These are phyloP conservation scores for Solanum neorickii DNA, from an alignment of 257 asterid genomes.

Conservation along the genomic window DNA sequence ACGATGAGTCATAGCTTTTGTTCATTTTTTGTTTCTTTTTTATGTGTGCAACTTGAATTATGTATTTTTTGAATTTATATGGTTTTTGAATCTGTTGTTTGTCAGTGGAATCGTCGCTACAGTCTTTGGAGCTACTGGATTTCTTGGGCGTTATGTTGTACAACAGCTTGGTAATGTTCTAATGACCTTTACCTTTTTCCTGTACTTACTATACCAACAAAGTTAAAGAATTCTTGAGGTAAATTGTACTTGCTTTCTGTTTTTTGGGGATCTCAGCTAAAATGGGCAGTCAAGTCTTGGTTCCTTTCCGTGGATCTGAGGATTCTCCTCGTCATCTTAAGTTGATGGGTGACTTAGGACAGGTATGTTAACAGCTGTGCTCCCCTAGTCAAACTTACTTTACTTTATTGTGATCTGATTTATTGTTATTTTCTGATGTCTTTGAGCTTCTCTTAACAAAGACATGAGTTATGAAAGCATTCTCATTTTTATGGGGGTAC, in stretches of 20 bases:
- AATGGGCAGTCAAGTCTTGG: constrained; percentile 93
- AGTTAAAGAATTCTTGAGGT: background rate
- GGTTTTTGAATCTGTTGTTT: constrained; percentile 5
- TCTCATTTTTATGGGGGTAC: background rate
- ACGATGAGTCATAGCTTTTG: background rate
- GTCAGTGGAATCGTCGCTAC: constrained; percentile 89
- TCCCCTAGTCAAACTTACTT: background rate
- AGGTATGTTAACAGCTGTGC: constrained; percentile 32
- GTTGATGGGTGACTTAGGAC: constrained; percentile 98
- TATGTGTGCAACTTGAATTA: background rate
- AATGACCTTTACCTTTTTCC: background rate
- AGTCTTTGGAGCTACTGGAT: constrained; percentile 98
- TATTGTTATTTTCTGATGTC: background rate
- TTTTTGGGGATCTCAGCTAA: constrained; percentile 43
- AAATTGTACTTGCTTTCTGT: background rate
- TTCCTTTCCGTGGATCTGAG: constrained; percentile 95
- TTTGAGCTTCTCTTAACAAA: background rate
- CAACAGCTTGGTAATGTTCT: constrained; percentile 70
- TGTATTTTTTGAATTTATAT: background rate
- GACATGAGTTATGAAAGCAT: background rate
- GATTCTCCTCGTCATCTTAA: constrained; percentile 95
- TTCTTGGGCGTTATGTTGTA: constrained; percentile 89
- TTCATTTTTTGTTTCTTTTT: background rate
- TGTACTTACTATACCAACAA: background rate
- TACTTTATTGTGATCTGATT: background rate